A percentile compares a stretch with the other conserved stretches of the same genome.
These are phyloP conservation scores for Acer yangbiense DNA, from an alignment of 345 rosid genomes.

Conservation along the genomic window DNA sequence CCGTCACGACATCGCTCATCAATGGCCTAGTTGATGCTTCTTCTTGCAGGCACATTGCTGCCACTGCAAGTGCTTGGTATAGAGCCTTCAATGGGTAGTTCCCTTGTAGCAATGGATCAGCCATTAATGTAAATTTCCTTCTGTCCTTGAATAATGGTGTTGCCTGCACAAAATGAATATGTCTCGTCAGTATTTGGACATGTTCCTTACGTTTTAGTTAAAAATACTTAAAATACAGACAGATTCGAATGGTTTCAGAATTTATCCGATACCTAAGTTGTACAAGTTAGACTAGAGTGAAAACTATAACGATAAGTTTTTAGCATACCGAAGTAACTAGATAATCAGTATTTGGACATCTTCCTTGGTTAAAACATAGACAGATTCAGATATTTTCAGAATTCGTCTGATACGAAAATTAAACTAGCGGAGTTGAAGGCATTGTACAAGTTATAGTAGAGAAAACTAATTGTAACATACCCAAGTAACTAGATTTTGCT, in stretches of 20 bases:
- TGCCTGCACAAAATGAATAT: slow-evolving; percentile 47
- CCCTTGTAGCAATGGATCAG: slow-evolving; percentile 67
- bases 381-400: too few species aligned
- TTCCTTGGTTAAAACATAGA: not conserved
- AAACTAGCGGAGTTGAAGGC: too few species aligned
- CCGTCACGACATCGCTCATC: slow-evolving; percentile 83
- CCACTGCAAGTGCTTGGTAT: slow-evolving; percentile 78
- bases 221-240: too few species aligned
- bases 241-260: not conserved
- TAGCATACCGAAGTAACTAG: too few species aligned
- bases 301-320: too few species aligned
- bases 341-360: too few species aligned
- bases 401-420: too few species aligned
- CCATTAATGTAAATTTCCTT: slow-evolving; percentile 63
- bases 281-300: not conserved
- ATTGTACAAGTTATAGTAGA: not conserved
- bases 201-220: not conserved
- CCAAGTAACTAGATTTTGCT: slow-evolving; percentile 74
- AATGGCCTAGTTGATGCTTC: slow-evolving; percentile 62
- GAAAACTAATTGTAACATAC: slow-evolving; percentile 22
- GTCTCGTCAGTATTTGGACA: not conserved
- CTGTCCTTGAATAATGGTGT: slow-evolving; percentile 67
- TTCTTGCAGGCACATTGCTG: slow-evolving; percentile 88
- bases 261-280: too few species aligned
- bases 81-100: slow-evolving; percentile 59